phyloP scores from a whole-genome alignment of 495 filamentous ascomycete genomes.

The Xeromyces bisporus region DNA sequence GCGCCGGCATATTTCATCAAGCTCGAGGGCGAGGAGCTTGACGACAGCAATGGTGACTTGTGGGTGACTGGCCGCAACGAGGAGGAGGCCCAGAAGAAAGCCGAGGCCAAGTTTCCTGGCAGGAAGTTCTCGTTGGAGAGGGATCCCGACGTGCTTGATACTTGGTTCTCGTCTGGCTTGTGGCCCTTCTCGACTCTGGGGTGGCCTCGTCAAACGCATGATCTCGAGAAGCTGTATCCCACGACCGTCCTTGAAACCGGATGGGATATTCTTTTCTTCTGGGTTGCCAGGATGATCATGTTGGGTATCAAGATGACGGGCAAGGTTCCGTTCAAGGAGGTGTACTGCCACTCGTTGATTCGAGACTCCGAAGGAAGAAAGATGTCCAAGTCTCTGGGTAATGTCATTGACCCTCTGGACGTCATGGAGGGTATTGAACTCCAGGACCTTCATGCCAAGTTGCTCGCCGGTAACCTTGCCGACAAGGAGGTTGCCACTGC shows the following conservation, averaged over 20 bases:
- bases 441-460: conserved; percentile 50
- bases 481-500: conserved; percentile 57
- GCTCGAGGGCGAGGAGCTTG: conserved; percentile 43
- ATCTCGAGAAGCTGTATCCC: conserved; percentile 54
- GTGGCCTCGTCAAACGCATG: conserved; percentile 55
- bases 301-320: conserved; percentile 60
- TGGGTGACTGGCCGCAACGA: conserved; percentile 57
- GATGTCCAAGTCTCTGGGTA: conserved; percentile 74
- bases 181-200: conserved; percentile 73
- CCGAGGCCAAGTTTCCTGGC: conserved; percentile 46
- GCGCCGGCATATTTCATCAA: conserved; percentile 57
- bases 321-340: conserved; percentile 59
- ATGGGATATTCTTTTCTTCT: conserved; percentile 81
- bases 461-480: conserved; percentile 52
- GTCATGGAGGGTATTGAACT: conserved; percentile 60
- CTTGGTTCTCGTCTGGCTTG: conserved; percentile 67
- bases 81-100: conserved; percentile 46
- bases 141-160: conserved; percentile 64
- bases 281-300: conserved; percentile 76
- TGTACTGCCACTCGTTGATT: conserved; percentile 63
- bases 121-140: conserved; percentile 50
- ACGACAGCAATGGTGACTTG: conserved; percentile 34
- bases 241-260: conserved; percentile 64
- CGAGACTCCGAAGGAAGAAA: conserved; percentile 66
- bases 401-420: conserved; percentile 69